These are phyloP conservation scores for Blastobotrys arbuscula DNA, from an alignment of 1,139 yeast species.

Conservation along the genomic window DNA sequence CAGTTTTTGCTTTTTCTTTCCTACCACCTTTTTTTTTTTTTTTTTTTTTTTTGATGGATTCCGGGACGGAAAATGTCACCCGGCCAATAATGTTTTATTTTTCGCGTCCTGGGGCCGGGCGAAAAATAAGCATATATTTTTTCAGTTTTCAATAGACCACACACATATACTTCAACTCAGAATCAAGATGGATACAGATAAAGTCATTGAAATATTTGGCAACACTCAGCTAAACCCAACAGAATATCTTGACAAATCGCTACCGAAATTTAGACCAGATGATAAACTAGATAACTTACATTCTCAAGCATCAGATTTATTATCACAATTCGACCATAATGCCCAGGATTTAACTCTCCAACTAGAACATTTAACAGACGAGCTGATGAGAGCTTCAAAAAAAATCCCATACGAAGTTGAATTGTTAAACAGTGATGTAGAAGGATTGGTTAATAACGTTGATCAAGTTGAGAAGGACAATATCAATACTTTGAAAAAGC, in stretches of 20 bases:
- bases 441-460: conserved; percentile 25
- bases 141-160: not conserved
- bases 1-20: no score
- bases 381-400: conserved; percentile 28
- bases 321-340: conserved; percentile 32
- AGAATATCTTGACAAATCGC: conserved; percentile 26
- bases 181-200: conserved; percentile 10
- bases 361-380: conserved; percentile 28
- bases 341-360: conserved; percentile 32
- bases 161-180: no score
- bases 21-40: no score
- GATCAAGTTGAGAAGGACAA: conserved; percentile 20
- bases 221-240: conserved; percentile 31
- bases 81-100: no score
- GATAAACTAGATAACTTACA: conserved; percentile 29
- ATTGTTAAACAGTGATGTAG: conserved; percentile 31
- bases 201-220: conserved; percentile 27
- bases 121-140: not conserved
- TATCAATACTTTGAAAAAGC: conserved; percentile 21
- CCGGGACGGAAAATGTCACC: no score
- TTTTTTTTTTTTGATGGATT: no score
- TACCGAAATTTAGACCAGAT: conserved; percentile 22
- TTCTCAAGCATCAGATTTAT: conserved; percentile 30
- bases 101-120: no score
- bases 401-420: conserved; percentile 35